Conservation (phyloP, 2,329 filamentous ascomycete genomes). For the Fusarium sp. region DNA sequence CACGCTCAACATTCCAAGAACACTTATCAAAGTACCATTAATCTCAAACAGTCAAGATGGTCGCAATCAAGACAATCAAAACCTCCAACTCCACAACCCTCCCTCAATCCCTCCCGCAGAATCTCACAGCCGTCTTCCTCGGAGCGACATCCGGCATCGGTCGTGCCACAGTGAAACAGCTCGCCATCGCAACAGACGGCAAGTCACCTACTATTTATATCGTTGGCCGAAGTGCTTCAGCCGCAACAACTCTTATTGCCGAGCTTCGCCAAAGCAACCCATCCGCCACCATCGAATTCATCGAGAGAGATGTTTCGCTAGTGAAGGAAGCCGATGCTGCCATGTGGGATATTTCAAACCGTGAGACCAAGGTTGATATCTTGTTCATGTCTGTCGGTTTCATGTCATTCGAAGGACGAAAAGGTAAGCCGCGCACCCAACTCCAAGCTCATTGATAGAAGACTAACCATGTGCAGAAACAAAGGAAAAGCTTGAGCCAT, state of each 20-base stretch:
- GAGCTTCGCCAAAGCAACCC: slow-evolving; percentile 59
- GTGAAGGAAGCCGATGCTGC: slow-evolving; percentile 63
- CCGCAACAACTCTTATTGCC: slow-evolving; percentile 53
- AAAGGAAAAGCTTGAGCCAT: slow-evolving; percentile 65
- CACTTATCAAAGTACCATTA: neutral
- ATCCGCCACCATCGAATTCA: slow-evolving; percentile 58
- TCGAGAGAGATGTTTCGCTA: slow-evolving; percentile 62
- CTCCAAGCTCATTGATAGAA: fast-evolving
- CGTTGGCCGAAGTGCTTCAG: slow-evolving; percentile 57
- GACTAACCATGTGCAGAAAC: slow-evolving; percentile 58
- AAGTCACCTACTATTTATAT: slow-evolving; percentile 52
- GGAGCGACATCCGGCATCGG: slow-evolving; percentile 39
- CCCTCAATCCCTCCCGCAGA: neutral
- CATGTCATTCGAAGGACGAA: slow-evolving; percentile 40
- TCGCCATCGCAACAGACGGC: slow-evolving; percentile 16
- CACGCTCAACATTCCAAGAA: neutral
- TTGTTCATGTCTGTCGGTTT: slow-evolving; percentile 58
- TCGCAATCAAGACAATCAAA: slow-evolving; percentile 24
- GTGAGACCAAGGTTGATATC: slow-evolving; percentile 59
- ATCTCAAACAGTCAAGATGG: slow-evolving; percentile 4
- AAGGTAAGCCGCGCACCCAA: slow-evolving; percentile 2
- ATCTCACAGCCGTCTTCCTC: slow-evolving; percentile 32
- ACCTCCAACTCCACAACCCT: slow-evolving; percentile 19
- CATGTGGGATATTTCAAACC: slow-evolving; percentile 53
- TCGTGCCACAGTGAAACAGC: slow-evolving; percentile 23